These are phyloP conservation scores for Annona cherimola DNA, from an alignment of 164 flowering plant species.

Conservation along the genomic window DNA sequence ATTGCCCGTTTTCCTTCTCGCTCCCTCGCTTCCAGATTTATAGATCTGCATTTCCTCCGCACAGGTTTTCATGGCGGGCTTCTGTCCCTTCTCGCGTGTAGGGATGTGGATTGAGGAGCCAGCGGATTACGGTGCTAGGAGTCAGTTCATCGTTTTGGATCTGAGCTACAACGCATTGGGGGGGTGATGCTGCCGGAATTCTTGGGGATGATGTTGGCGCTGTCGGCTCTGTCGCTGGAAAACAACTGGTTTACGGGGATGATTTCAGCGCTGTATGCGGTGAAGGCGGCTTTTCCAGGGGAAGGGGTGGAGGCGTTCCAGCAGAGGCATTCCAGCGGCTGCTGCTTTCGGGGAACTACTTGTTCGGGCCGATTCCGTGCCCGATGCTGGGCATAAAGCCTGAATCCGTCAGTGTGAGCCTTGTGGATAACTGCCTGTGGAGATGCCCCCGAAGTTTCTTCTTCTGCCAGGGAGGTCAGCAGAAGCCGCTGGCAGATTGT, in stretches of 20 bases:
- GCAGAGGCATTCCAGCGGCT: slow-evolving; percentile 62
- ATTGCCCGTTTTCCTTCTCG: no score
- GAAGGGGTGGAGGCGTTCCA: slow-evolving; percentile 36
- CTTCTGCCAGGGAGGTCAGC: slow-evolving; percentile 82
- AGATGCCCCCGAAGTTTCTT: slow-evolving; percentile 60
- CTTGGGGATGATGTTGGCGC: slow-evolving; percentile 63
- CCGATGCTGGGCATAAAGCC: slow-evolving; percentile 50
- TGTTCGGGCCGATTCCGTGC: slow-evolving; percentile 68
- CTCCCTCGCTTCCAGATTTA: no score
- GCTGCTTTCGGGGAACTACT: slow-evolving; percentile 69
- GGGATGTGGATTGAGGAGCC: slow-evolving; percentile 38
- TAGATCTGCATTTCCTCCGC: no score
- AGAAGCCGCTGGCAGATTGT: slow-evolving; percentile 62
- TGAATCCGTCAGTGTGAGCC: slow-evolving; percentile 44
- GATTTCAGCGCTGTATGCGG: slow-evolving; percentile 65
- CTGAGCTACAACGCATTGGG: slow-evolving; percentile 53
- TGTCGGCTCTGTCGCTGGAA: slow-evolving; percentile 71
- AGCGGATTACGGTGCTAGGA: slow-evolving; percentile 19
- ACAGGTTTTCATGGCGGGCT: no score
- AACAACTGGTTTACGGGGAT: slow-evolving; percentile 66
- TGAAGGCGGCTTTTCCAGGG: slow-evolving; percentile 38
- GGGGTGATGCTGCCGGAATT: slow-evolving; percentile 68
- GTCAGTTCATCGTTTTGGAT: slow-evolving; percentile 69
- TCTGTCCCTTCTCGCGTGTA: no score
- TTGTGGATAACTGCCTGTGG: slow-evolving; percentile 69